Evolutionary conservation across 768 basidiomycete species (phyloP), one percentile per base, ranked within the genome.

Genomic region (Boletales sp.): DNA sequence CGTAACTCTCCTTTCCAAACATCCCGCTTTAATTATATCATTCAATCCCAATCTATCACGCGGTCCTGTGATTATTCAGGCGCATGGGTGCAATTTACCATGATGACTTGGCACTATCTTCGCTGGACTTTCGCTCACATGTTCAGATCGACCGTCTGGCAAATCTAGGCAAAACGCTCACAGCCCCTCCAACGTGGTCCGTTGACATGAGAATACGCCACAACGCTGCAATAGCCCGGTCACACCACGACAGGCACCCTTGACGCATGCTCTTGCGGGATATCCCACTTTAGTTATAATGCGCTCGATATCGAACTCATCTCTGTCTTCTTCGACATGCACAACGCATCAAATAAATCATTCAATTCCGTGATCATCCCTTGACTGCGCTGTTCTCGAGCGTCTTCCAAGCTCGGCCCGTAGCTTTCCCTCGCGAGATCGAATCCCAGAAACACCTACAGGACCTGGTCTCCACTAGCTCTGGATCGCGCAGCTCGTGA

Each of bases 151-250:
- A 44, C 44, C 36, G 15, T 8, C 41, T 52, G 42, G 49, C 48
- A 54, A 48, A 51, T 53, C 46, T 35, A 41, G 52, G 40, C 11
- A n/a, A 46, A 49, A 40, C 44, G 46, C 9, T 34, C 62, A 59
- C 62, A 62, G 63, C 53, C 51, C 30, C 47, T 43, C 46, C 54
- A 61, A 55, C 61, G 60, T 57, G 55, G 49, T 15, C 34, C 5
- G 11, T 31, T 56, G 55, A 48, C 60, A 59, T 60, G 63, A 57
- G 57, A 61, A 62, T 31, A 34, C 39, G 55, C 58, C 46, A 53
- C 53, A 44, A 54, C 45, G 57, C 45, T 54, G 45, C 50, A 51
- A 49, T 39, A 36, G 38, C n/a, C 35, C 42, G 42, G 48, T 41
- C 38, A 35, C 41, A 49, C 50, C 53, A 34, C 41, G 53, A 46